Base-by-base conservation (phyloP, 495 filamentous ascomycete species). In the Podospora bellae-mahoneyi region DNA sequence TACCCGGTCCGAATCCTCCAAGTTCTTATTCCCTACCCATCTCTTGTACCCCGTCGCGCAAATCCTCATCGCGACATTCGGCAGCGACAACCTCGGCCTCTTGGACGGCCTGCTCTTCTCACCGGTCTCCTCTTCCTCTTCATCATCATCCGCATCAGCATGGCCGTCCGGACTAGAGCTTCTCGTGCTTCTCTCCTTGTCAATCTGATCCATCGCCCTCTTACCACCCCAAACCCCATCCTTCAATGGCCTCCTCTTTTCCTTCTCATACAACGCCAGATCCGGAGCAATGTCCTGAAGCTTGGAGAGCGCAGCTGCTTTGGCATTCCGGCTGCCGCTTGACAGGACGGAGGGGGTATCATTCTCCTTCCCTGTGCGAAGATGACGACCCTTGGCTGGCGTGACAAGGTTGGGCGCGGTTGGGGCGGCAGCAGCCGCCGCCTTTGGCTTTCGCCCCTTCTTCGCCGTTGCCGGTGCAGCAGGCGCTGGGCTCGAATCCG, bases 201-300 rank as follows among this genome's bases (percentile, higher is more conserved):
- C 86, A 56, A 87, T 82, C 55, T 80, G 78, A 65, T 87, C 84
- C 53, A 85, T 85, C 20, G 84, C 86, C 61, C 84, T 79, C 72
- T 89, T 90, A 64, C 92, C 93, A 64, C 93, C 91, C 72, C 92
- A 90, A 2, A 93, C 86, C 3, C 76, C 78, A 16, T 93, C 93
- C 55, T 91, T 90, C 23, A 88, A 66, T 16, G 77, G 77, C 64
- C 85, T 87, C 81, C 95, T 97, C 82, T 83, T 92, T 78, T 99
- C 95, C 73, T 96, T 97, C 76, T 99, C 90, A 74, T 93, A 97
- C 62, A 94, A 80, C 7, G 89, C 89, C 70, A 97, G 91, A 77
- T 97, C 95, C 0, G 88, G 84, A 10, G 92, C 93, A 27, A 91
- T 78, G 26, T 88, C 85, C 63, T 95, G 92, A 3, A 98, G 79